A percentile compares a stretch with the other conserved stretches of the same genome.
Conservation (phyloP, 768 basidiomycete species). For the Tephrocybe sp. region DNA sequence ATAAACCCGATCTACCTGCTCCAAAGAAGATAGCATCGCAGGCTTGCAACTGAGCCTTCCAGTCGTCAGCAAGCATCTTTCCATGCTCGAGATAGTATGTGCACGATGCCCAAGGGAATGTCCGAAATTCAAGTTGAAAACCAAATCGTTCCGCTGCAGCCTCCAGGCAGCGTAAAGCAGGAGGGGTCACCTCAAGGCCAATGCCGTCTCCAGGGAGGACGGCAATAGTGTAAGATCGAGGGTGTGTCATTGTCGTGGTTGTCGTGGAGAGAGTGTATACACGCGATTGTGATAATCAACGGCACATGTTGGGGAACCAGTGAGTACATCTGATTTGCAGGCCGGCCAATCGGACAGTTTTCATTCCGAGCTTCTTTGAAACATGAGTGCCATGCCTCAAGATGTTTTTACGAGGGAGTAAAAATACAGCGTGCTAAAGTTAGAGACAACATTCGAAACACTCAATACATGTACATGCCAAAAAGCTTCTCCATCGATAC, state of each 20-base stretch:
- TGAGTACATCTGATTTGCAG: too few species aligned
- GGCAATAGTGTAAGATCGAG: slow-evolving; percentile 38
- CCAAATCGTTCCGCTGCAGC: slow-evolving; percentile 41
- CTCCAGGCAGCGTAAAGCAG: slow-evolving; percentile 44
- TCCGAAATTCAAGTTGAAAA: slow-evolving; percentile 42
- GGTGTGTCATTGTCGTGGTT: not conserved
- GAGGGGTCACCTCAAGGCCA: slow-evolving; percentile 50
- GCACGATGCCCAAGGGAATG: slow-evolving; percentile 47
- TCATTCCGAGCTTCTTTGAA: too few species aligned
- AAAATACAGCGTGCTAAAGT: too few species aligned
- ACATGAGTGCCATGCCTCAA: too few species aligned
- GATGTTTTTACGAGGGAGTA: too few species aligned
- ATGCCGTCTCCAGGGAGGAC: slow-evolving; percentile 55
- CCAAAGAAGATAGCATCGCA: slow-evolving; percentile 51
- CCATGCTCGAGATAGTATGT: slow-evolving; percentile 46
- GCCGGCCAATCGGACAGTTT: too few species aligned
- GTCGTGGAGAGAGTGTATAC: too few species aligned
- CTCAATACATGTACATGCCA: not conserved
- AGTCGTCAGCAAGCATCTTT: slow-evolving; percentile 43
- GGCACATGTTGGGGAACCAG: too few species aligned
- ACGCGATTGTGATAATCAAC: too few species aligned
- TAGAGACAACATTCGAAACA: not conserved
- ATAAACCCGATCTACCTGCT: slow-evolving; percentile 26
- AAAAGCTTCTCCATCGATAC: not conserved
- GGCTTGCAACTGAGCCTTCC: slow-evolving; percentile 35